Base-by-base conservation (phyloP, 2,329 filamentous ascomycete species). In the Verticillium tricorpus region DNA sequence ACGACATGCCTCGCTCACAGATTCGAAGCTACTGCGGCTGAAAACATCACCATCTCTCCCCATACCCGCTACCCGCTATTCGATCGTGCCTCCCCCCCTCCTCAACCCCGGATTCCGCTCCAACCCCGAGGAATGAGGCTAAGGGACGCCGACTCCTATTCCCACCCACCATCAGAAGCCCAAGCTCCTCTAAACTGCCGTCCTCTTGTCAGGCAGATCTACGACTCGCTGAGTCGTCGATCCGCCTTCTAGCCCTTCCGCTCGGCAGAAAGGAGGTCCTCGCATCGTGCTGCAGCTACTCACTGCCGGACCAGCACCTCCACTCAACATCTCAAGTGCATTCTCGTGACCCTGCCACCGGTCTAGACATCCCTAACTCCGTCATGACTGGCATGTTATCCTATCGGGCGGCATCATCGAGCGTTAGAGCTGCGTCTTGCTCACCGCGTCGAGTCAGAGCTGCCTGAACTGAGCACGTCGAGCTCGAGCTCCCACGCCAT, bases 221-320 rank as follows among this genome's bases (percentile, higher is more conserved):
- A 50, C 19, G 7, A 25, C 40, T 50, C 19, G 40, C 19, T 22
- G 40, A 11, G 40, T 17, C n/a, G 40, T 50, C 19, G 40, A 22
- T 22, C 40, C n/a, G 40, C 40, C n/a, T 28, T 28, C 28, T 22
- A 31, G 57, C 11, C 37, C 22, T 32, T 58, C 19, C 37, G 37
- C 57, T 58, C 57, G 57, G 57, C 57, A 58, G 57, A 58, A 58
- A 15, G 57, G 57, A 58, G 57, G 22, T 40, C 12, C 15, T 22
- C 5, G 8, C n/a, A 11, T 50, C 12, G n/a, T n/a, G 40, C 22
- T 11, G n/a, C 40, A 11, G 40, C 40, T 11, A 19, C 40, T 50
- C 40, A 50, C 40, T 50, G 40, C 19, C 40, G 40, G n/a, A 9
- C 12, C n/a, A 17, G 6, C 40, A 22, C 19, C 40, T 22, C 40